Evolutionary conservation across 169 alveolate genomes (phyloP).

Genomic region (Cryptosporidium xiaoi): DNA sequence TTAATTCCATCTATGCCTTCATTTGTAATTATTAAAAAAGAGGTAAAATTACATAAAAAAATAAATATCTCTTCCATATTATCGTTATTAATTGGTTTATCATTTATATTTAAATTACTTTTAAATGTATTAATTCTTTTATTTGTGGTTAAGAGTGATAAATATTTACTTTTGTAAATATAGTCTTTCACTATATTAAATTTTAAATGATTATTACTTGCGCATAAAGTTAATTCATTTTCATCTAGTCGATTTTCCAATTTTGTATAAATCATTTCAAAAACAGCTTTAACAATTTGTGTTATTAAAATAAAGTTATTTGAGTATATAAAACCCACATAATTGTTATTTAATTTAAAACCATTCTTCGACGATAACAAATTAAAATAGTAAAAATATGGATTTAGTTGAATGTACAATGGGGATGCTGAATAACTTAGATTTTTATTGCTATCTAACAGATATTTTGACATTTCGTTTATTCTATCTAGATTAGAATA

Average conservation of each 20-base stretch:
- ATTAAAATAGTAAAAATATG: not conserved
- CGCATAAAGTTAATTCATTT: not conserved
- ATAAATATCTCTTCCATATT: not conserved
- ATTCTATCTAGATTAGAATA: not conserved
- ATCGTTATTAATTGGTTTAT: not conserved
- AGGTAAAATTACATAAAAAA: too few relatives aligned
- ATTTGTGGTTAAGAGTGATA: too few relatives aligned
- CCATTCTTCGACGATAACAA: not conserved
- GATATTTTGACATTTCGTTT: constrained; percentile 7
- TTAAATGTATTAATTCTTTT: not conserved
- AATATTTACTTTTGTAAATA: too few relatives aligned
- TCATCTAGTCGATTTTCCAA: not conserved
- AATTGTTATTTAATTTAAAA: not conserved
- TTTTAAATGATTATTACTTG: too few relatives aligned
- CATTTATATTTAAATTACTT: not conserved
- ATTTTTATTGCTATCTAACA: not conserved
- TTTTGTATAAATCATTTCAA: not conserved
- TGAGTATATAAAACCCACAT: not conserved
- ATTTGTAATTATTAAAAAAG: too few relatives aligned
- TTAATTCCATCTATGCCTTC: too few relatives aligned
- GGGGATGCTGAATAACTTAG: constrained; percentile 4
- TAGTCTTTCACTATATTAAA: too few relatives aligned
- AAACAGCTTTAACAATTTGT: not conserved
- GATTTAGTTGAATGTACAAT: constrained; percentile 8
- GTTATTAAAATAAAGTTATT: not conserved